A percentile compares a stretch with the other conserved stretches of the same genome.
Evolutionary conservation across 1,284 basidiomycete species (phyloP).

Genomic region (Phylloboletellus chloephorus): DNA sequence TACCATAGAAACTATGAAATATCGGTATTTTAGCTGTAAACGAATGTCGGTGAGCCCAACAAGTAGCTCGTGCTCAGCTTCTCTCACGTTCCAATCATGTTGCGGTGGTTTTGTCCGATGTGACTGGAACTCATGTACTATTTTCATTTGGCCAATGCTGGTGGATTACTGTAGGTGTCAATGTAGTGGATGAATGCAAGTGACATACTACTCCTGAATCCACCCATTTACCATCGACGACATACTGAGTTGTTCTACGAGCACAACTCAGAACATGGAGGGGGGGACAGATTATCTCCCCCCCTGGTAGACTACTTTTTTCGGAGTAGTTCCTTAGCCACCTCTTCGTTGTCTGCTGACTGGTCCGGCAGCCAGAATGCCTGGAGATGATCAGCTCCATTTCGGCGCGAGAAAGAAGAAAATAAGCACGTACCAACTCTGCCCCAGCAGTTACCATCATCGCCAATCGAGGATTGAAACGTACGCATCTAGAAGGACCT

Average conservation of each 20-base stretch:
- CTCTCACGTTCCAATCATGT: no score
- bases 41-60: no score
- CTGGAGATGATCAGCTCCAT: constrained; percentile 35
- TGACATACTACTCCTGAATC: background rate
- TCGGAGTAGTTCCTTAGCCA: constrained; percentile 46
- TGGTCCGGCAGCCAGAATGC: constrained; percentile 81
- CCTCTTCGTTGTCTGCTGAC: constrained; percentile 43
- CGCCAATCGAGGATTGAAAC: constrained; percentile 82
- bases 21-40: background rate
- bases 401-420: background rate
- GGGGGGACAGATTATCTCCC: no score
- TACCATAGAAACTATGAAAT: background rate
- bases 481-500: constrained; percentile 77
- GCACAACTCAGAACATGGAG: no score
- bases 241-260: no score
- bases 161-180: no score
- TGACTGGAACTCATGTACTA: no score
- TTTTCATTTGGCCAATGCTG: no score
- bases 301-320: constrained; percentile 26
- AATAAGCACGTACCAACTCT: constrained; percentile 62
- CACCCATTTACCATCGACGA: no score
- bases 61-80: no score
- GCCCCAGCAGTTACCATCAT: constrained; percentile 86
- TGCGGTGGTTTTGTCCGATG: no score
- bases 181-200: background rate